These are phyloP conservation scores for Sporothrix protearum DNA, from an alignment of 2,329 filamentous ascomycete genomes.

Conservation along the genomic window DNA sequence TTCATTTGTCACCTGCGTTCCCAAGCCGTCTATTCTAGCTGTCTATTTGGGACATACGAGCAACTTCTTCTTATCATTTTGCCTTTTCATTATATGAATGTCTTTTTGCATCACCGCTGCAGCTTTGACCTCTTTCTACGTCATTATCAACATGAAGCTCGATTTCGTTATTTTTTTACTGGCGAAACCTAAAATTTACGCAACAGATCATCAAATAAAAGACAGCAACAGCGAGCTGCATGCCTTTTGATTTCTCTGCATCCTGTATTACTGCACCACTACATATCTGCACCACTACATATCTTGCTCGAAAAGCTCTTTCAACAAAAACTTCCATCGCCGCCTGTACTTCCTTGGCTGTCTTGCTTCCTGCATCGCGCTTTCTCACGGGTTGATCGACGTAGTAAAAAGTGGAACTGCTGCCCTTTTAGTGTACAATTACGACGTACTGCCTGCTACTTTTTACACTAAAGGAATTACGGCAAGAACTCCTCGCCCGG, in stretches of 20 bases:
- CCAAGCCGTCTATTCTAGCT: not conserved
- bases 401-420: not conserved
- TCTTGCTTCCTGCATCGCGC: slow-evolving; percentile 5
- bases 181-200: not conserved
- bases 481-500: slow-evolving; percentile 7
- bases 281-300: not conserved
- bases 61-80: not conserved
- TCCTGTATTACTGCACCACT: not conserved
- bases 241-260: not conserved
- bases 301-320: not conserved
- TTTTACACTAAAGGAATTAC: not conserved
- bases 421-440: not conserved
- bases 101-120: not conserved
- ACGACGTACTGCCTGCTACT: not conserved
- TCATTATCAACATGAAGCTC: not conserved
- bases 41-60: not conserved
- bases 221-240: not conserved
- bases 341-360: not conserved
- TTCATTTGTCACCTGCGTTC: not conserved
- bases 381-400: not conserved
- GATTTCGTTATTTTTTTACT: not conserved
- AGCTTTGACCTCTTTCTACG: not conserved
- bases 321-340: not conserved
- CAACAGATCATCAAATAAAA: not conserved
- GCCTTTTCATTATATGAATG: not conserved